Base-by-base conservation (phyloP, 306 rosid species). In the Dalbergia cultrata region DNA sequence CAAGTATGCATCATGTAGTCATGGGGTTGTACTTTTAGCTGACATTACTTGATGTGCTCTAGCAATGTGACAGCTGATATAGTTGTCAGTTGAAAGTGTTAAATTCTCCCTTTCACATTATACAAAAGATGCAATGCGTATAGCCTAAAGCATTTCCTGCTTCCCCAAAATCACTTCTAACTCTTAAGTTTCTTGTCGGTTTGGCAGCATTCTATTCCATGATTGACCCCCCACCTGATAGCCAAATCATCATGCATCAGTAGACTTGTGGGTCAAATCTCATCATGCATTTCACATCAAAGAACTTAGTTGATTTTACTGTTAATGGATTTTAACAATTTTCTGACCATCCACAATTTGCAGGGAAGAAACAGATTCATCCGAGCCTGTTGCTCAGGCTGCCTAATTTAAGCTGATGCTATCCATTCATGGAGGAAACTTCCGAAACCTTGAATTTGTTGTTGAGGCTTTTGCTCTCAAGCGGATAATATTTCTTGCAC, bases 351-450 rank as follows among this genome's bases (percentile, higher is more conserved):
- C 58, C 22, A 41, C 74, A 66, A 81, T 78, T 82, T 89, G 78
- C 93, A 95, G 97, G 90, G 81, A 80, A 57, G 97, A 93, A 81
- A 86, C 87, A 76, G 87, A 83, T 82, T 72, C 90, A 75, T 68
- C 94, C 4, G 97, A 91, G 77, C 82, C 92, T 50, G 87, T 91
- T 76, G 97, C 97, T 54, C 95, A 90, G 80, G 90, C 85, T 72
- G 89, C 83, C 21, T 93, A 83, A 82, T 69, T 77, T 47, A 54
- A 68, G 80, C 75, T 11, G 81, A 49, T 41, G 67, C 65, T 45
- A 53, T 79, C 61, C 13, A 58, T 71, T 80, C 9, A 37, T 66
- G 56, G 58, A 69, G 65, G 69, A 84, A 63, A 81, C 52, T 63
- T 77, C 14, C 67, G 41, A 73, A 65, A 81, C 75, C 74, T 54